Base-by-base conservation (phyloP, 441 rosid species). In the Erysimum cheiri region DNA sequence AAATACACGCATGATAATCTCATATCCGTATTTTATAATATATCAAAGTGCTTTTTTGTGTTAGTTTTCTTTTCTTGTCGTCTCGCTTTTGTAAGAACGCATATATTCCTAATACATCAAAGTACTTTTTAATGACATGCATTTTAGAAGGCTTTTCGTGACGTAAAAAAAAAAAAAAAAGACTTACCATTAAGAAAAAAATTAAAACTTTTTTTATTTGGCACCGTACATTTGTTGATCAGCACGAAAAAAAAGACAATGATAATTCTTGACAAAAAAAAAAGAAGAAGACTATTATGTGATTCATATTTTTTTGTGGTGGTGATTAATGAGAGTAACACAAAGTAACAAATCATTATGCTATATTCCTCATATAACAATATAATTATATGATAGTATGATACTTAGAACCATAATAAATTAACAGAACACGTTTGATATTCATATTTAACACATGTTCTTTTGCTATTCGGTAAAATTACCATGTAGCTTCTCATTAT, bases 191-290 rank as follows among this genome's bases (percentile, higher is more conserved):
- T 26, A 26, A 26, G 4, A 26, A 26, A 26, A 26, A 26, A 3
- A 26, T 26, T 0, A 0, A 26, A 26, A 4, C 4, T 26, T 26
- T 26, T 26, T 26, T 26, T 3, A 26, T 26, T 3, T 49, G 39
- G 53, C 61, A 47, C 47, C 61, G 55, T 60, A 49, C 67, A 29
- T 49, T 59, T n/a, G 67, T 66, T 66, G 35, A 57, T 72, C 31
- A 57, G 44, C 11, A 8, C 33, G 36, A 55, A 13, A 39, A 22
- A 47, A n/a, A 57, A 44, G 19, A 10, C 12, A 26, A 17, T 14
- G 43, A 15, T 40, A 50, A 22, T 40, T 5, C 3, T 6, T 44
- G 13, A 5, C 46, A 15, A 5, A 46, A 8, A 26, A 26, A 28
- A 28, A 24, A 1, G 2, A 28, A 52, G 40, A 56, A 17, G 35